These are phyloP conservation scores for Hibiscus tridactylites DNA, from an alignment of 345 rosid genomes.

Conservation along the genomic window DNA sequence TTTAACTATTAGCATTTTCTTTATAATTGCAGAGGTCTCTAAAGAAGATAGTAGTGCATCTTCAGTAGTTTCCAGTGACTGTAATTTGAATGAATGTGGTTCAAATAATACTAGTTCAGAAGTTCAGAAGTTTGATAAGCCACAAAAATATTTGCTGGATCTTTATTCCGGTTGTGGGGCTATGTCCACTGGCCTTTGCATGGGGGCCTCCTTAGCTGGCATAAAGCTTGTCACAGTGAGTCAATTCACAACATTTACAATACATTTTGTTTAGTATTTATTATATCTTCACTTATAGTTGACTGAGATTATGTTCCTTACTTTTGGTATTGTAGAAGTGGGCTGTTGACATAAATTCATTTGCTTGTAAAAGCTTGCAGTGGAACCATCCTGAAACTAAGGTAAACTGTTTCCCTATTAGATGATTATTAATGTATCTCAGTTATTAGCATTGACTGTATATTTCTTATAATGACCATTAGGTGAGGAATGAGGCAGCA, in stretches of 20 bases:
- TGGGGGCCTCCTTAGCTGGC: conserved; percentile 55
- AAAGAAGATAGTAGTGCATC: conserved; percentile 27
- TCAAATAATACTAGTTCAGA: conserved; percentile 18
- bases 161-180: conserved; percentile 82
- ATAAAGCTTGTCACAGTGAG: conserved; percentile 53
- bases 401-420: conserved; percentile 17
- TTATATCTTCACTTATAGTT: not conserved
- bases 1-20: not conserved
- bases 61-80: conserved; percentile 43
- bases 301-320: not conserved
- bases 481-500: conserved; percentile 64
- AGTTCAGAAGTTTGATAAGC: conserved; percentile 16
- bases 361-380: conserved; percentile 53
- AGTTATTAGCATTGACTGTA: not conserved
- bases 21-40: conserved; percentile 22
- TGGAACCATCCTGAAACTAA: conserved; percentile 56
- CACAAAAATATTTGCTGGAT: conserved; percentile 33
- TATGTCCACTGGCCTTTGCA: conserved; percentile 75
- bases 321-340: conserved; percentile 36
- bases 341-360: conserved; percentile 57
- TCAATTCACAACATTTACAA: not conserved
- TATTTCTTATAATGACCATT: not conserved
- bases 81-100: not conserved
- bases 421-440: not conserved
- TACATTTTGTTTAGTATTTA: not conserved